Evolutionary conservation across 352 stramenopile species (phyloP).

Genomic region (Phytophthora pini): DNA sequence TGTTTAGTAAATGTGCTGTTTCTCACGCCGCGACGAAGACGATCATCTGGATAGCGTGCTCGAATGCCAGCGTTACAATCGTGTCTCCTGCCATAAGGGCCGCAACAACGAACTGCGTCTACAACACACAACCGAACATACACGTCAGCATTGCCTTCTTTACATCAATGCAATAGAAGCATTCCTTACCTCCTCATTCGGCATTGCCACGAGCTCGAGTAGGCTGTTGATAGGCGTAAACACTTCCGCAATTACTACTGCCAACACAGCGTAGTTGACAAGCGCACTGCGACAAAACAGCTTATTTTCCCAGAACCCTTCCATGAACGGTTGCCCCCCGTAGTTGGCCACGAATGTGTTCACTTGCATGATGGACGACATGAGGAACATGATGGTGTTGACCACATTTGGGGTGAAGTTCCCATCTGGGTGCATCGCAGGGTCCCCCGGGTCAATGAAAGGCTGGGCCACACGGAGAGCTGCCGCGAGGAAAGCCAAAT

Average conservation of each 20-base stretch:
- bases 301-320: constrained; percentile 96
- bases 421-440: constrained; percentile 79
- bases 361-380: constrained; percentile 93
- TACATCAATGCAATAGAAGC: neutral
- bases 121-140: constrained; percentile 9
- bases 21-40: constrained; percentile 22
- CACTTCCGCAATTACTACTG: constrained; percentile 91
- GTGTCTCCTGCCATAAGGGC: constrained; percentile 66
- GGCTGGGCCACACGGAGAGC: constrained; percentile 90
- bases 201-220: constrained; percentile 92
- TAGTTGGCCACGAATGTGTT: constrained; percentile 99
- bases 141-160: constrained; percentile 6
- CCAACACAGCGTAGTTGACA: constrained; percentile 79
- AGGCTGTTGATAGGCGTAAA: constrained; percentile 91
- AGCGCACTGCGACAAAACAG: constrained; percentile 91
- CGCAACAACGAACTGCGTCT: constrained; percentile 54
- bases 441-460: constrained; percentile 87
- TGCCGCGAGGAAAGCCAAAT: constrained; percentile 94
- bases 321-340: constrained; percentile 98
- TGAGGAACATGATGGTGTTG: constrained; percentile 98
- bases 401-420: constrained; percentile 98
- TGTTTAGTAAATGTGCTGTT: too few relatives aligned
- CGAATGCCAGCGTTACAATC: constrained; percentile 53
- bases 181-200: constrained; percentile 53
- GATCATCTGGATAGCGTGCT: constrained; percentile 47